A percentile compares a stretch with the other conserved stretches of the same genome.
These are phyloP conservation scores for Geotrichum bryndzae DNA, from an alignment of 1,139 yeast genomes.

Conservation along the genomic window DNA sequence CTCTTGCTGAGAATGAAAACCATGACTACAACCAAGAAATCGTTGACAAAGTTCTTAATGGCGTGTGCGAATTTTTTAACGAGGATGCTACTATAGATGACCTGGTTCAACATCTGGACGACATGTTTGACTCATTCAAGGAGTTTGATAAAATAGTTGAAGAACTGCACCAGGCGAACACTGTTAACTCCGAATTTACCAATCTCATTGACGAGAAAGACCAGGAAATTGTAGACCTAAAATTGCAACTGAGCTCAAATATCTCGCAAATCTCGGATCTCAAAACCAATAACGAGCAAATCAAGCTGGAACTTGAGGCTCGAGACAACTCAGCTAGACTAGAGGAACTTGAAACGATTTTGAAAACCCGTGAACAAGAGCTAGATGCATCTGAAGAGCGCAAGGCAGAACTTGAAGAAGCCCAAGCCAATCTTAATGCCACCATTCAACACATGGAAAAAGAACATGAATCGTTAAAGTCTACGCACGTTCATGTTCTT, in stretches of 20 bases:
- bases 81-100: constrained; percentile 1
- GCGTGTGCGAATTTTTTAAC: neutral
- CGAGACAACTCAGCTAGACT: neutral
- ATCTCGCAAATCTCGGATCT: neutral
- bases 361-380: neutral
- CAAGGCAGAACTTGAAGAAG: neutral
- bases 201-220: constrained; percentile 11
- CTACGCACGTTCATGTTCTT: neutral
- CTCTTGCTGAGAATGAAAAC: constrained; percentile 3
- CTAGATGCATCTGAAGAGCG: neutral
- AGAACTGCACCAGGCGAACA: constrained; percentile 7
- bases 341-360: neutral
- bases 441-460: neutral
- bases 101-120: constrained; percentile 1
- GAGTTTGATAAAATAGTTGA: constrained; percentile 7
- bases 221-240: neutral
- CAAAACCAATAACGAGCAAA: neutral
- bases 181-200: constrained; percentile 1
- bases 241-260: neutral
- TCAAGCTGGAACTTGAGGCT: neutral
- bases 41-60: neutral
- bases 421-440: neutral
- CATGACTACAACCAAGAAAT: constrained; percentile 2
- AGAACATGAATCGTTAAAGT: neutral
- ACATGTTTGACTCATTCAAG: constrained; percentile 1